Evolutionary conservation across 2,329 filamentous ascomycete genomes (phyloP).

Genomic region (Ceratocystis diversiconidia): DNA sequence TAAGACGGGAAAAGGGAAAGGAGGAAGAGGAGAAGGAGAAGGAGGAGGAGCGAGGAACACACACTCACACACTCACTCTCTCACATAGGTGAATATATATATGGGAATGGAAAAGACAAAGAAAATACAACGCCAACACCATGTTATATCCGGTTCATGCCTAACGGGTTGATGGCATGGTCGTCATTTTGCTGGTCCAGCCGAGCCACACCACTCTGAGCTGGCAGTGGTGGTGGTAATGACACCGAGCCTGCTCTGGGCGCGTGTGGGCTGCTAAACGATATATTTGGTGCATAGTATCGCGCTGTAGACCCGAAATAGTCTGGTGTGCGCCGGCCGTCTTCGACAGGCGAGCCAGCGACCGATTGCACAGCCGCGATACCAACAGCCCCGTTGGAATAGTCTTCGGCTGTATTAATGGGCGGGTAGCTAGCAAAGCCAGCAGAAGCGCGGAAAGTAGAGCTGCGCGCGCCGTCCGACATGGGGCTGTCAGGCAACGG

Average conservation of each 20-base stretch:
- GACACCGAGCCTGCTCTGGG: constrained; percentile 25
- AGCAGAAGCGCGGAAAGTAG: background rate
- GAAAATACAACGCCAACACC: background rate
- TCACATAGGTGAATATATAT: too few relatives aligned
- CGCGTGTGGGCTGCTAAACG: constrained; percentile 42
- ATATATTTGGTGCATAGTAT: constrained; percentile 40
- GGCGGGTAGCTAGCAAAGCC: constrained; percentile 3
- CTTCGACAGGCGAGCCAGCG: constrained; percentile 14
- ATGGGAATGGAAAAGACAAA: background rate
- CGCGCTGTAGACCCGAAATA: constrained; percentile 41
- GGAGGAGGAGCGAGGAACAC: too few relatives aligned
- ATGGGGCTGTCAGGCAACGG: background rate
- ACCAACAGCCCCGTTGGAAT: background rate
- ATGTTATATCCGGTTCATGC: constrained; percentile 38
- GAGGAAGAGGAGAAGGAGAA: too few relatives aligned
- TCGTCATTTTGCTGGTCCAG: constrained; percentile 22
- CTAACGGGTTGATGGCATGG: constrained; percentile 36
- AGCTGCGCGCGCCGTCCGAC: background rate
- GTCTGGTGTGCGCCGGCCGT: constrained; percentile 37
- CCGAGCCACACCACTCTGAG: constrained; percentile 19
- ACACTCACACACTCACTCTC: too few relatives aligned
- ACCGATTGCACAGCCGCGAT: background rate
- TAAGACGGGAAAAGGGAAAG: too few relatives aligned
- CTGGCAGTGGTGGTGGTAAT: constrained; percentile 4
- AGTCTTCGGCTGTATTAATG: constrained; percentile 14